phyloP scores from a whole-genome alignment of 2,329 filamentous ascomycete species.

The Scedosporium boydii region DNA sequence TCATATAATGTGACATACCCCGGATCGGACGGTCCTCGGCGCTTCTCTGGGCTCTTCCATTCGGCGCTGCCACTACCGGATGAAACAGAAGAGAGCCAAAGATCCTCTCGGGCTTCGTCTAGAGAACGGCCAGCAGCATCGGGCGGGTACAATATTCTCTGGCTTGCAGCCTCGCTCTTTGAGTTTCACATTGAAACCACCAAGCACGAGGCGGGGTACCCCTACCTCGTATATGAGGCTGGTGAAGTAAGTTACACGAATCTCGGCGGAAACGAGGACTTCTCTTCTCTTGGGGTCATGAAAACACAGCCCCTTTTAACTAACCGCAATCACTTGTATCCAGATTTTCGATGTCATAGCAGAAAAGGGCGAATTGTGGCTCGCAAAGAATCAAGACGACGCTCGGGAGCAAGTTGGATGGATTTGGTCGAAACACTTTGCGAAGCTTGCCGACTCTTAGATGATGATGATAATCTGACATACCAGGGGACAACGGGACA shows the following conservation, averaged over 20 bases:
- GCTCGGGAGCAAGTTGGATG: constrained; percentile 70
- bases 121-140: constrained; percentile 43
- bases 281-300: too few species aligned
- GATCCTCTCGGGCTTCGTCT: constrained; percentile 50
- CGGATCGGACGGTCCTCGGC: constrained; percentile 34
- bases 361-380: constrained; percentile 95
- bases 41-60: constrained; percentile 72
- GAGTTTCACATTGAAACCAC: constrained; percentile 95
- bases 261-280: background rate
- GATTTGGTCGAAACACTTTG: constrained; percentile 99
- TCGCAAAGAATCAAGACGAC: constrained; percentile 96
- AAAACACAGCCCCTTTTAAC: background rate
- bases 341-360: constrained; percentile 85
- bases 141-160: constrained; percentile 64
- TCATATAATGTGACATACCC: constrained; percentile 39
- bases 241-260: constrained; percentile 56
- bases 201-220: constrained; percentile 87
- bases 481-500: background rate
- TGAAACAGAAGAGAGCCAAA: constrained; percentile 40
- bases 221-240: constrained; percentile 89
- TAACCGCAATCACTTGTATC: constrained; percentile 2
- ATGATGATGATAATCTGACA: background rate
- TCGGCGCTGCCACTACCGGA: constrained; percentile 79
- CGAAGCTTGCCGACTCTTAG: constrained; percentile 47
- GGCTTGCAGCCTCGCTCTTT: constrained; percentile 86